Conservation (phyloP, 352 stramenopile species). For the Phytopythium chamaehyphon region DNA sequence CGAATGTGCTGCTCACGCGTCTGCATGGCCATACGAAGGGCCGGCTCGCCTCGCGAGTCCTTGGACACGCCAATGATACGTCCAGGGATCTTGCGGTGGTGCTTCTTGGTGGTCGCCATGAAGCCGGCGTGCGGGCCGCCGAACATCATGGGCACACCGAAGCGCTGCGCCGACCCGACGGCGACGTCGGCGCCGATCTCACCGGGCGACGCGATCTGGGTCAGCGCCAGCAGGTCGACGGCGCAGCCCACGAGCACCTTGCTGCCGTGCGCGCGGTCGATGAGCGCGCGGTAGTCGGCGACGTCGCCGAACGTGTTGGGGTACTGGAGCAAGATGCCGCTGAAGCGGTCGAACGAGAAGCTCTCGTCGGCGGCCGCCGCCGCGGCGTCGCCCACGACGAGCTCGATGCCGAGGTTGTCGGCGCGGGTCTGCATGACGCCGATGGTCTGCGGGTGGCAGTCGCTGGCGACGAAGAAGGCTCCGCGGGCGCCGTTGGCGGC, state of each 20-base stretch:
- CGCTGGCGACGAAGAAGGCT: conserved; percentile 96
- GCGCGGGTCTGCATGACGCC: conserved; percentile 93
- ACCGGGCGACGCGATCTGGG: conserved; percentile 91
- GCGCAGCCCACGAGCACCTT: conserved; percentile 94
- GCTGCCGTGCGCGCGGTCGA: conserved; percentile 75
- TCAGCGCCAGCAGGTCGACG: conserved; percentile 96
- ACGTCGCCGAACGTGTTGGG: conserved; percentile 97
- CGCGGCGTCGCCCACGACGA: conserved; percentile 88
- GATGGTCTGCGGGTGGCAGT: conserved; percentile 91
- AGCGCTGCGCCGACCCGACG: conserved; percentile 97
- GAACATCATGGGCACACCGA: conserved; percentile 99
- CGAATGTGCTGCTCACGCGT: conserved; percentile 99
- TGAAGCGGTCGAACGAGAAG: conserved; percentile 88
- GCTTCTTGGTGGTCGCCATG: conserved; percentile 94
- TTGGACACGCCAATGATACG: conserved; percentile 99
- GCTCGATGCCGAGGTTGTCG: conserved; percentile 88
- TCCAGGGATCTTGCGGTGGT: conserved; percentile 96
- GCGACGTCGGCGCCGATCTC: conserved; percentile 98
- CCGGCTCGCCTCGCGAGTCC: conserved; percentile 93
- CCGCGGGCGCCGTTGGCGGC: conserved; percentile 92
- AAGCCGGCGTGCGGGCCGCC: conserved; percentile 98
- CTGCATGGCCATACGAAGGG: conserved; percentile 99
- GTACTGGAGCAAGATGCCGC: conserved; percentile 98
- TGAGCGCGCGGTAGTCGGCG: conserved; percentile 90
- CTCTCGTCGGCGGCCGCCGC: conserved; percentile 54